These are phyloP conservation scores for Gelatoporia subvermispora DNA, from an alignment of 768 basidiomycete species.

Conservation along the genomic window DNA sequence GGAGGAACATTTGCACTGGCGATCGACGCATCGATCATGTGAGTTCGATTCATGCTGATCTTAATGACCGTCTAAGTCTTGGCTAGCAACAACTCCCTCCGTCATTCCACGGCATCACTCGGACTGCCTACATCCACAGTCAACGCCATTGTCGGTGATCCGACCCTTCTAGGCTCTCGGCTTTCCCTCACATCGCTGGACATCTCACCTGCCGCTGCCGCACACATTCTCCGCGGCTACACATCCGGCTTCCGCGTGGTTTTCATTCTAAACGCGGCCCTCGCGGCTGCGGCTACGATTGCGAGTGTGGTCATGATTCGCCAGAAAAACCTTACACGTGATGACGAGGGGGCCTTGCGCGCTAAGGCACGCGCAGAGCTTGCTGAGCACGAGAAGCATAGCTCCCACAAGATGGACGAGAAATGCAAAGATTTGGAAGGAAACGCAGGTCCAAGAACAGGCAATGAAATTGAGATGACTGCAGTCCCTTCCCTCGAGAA, in stretches of 20 bases:
- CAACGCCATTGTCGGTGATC: slow-evolving; percentile 44
- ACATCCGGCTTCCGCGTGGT: slow-evolving; percentile 52
- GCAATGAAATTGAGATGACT: too few species aligned
- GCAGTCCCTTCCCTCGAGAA: too few species aligned
- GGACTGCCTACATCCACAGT: slow-evolving; percentile 34
- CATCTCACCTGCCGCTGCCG: slow-evolving; percentile 33
- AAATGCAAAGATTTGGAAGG: background rate
- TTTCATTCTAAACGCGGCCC: slow-evolving; percentile 56
- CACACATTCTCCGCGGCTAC: slow-evolving; percentile 45
- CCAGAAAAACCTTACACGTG: slow-evolving; percentile 53
- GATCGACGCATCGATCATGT: slow-evolving; percentile 56
- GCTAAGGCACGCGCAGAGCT: slow-evolving; percentile 29
- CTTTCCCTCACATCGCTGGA: slow-evolving; percentile 21
- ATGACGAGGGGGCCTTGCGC: slow-evolving; percentile 49
- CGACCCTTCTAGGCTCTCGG: slow-evolving; percentile 30
- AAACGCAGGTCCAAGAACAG: background rate
- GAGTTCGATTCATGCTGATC: slow-evolving; percentile 9
- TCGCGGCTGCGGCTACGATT: slow-evolving; percentile 51
- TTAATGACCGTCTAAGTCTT: background rate
- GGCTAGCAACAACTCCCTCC: slow-evolving; percentile 45
- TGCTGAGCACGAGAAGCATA: slow-evolving; percentile 8
- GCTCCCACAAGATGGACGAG: background rate
- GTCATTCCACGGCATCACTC: slow-evolving; percentile 34
- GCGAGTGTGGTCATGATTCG: slow-evolving; percentile 56
- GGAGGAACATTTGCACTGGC: slow-evolving; percentile 69